Base-by-base conservation (phyloP, 2,329 filamentous ascomycete genomes). In the Penicillium sp. region DNA sequence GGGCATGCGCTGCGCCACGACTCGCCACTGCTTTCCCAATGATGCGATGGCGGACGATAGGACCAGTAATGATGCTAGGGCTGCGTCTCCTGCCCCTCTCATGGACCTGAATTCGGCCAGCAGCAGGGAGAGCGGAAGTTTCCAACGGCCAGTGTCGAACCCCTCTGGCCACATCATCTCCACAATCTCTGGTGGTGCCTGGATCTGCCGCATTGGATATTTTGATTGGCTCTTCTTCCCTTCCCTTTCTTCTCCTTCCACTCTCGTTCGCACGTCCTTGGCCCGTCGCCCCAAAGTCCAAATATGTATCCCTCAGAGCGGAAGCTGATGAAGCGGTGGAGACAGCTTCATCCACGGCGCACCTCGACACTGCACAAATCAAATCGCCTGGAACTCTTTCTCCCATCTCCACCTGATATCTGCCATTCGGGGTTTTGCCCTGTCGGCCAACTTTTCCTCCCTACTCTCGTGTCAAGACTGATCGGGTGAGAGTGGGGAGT, bases 391-490 rank as follows among this genome's bases (percentile, higher is more conserved):
- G 39, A 39, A 14, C 8, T 18, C 34, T 44, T 43, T 15, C 42
- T 30, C 41, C 32, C 12, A 16, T 48, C 45, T 20, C 46, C 44
- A 50, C 39, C 34, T 50, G 42, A 44, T 41, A 39, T 26, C 34
- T 37, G 30, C 11, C 11, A 14, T 14, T 16, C 15, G 34, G 11
- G 18, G 33, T 36, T 18, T 40, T 15, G 17, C 28, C 10, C 26
- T 39, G 25, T 34, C 29, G 30, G 15, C 30, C 11, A 11, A 32
- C n/a, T 18, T 32, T 9, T 6, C 16, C 15, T 13, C 11, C 16
- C 20, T 17, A 9, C 4, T 30, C 16, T 25, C 32, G 20, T 18
- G 38, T 37, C 23, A 27, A 27, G 37, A 18, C 32, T 23, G 32
- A 42, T 41, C 27, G 35, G 3, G 27, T 39, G 47, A 35, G 30